Evolutionary conservation across 352 stramenopile species (phyloP), one percentile per base, ranked within the genome.

Genomic region (Phytophthora pini): DNA sequence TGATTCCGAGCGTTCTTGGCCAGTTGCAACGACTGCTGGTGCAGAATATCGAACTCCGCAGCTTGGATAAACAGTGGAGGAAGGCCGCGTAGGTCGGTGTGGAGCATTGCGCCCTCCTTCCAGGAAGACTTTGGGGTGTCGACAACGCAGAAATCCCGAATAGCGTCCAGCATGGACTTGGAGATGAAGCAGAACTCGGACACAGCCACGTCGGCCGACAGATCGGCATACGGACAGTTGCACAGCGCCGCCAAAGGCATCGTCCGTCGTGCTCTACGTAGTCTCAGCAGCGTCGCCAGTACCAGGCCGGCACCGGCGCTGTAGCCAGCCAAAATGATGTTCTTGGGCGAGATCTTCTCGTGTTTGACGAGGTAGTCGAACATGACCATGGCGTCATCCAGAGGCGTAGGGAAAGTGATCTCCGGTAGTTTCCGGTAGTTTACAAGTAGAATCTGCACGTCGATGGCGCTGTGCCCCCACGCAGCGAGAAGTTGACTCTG

Each of bases 361-460:
- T 60, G 29, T 0, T 48, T 10, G 1, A 79, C 59, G 20, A 90
- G 57, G 55, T 84, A 78, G 50, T 86, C 57, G 50, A 72, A 83
- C 66, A 82, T 85, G 38, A 38, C 31, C 32, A 82, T 60, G 13
- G 79, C 75, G 56, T 90, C 81, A 44, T 90, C 67, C 20, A 80
- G 57, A 32, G 78, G 79, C 0, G 60, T 26, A 0, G 81, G 81
- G 57, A 81, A 88, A 9, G 55, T 29, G 11, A 68, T 50, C 39
- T 86, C 73, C 5, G 79, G 77, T 15, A 81, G 60, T 61, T 88
- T 90, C n/a, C 79, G 81, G 66, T 88, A 90, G 65, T 88, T 90
- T 27, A 75, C 79, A n/a, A 90, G 61, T 47, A 88, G 64, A n/a
- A 82, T 74, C 43, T 88, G 62, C 17, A 87, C 76, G 22, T 74